Conservation (phyloP, 139 green algal species). For the Limnomonas spitsbergensis region DNA sequence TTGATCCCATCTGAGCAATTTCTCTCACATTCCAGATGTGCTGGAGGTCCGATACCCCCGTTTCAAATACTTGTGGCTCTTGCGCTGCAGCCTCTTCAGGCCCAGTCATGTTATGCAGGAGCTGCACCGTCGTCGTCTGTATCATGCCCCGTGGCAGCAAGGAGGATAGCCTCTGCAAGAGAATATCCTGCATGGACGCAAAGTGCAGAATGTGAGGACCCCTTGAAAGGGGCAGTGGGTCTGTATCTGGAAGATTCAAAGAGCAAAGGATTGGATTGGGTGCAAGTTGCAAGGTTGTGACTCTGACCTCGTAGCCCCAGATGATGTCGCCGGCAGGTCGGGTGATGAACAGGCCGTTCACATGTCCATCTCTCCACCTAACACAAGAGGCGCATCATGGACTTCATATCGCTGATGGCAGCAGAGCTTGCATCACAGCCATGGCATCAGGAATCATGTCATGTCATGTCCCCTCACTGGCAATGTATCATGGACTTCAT, state of each 20-base stretch:
- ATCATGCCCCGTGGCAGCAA: constrained; percentile 26
- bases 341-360: constrained; percentile 31
- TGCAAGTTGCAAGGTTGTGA: too few relatives aligned
- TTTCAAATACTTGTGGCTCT: constrained; percentile 1
- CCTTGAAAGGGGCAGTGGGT: background rate
- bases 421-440: too few relatives aligned
- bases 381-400: too few relatives aligned
- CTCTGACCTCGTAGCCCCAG: constrained; percentile 35
- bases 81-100: constrained; percentile 9
- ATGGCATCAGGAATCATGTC: too few relatives aligned
- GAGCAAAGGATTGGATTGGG: too few relatives aligned
- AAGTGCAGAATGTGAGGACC: background rate
- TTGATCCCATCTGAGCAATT: too few relatives aligned
- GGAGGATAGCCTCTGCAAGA: constrained; percentile 19
- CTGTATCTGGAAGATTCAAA: too few relatives aligned
- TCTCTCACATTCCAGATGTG: constrained; percentile 24
- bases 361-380: constrained; percentile 20
- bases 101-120: constrained; percentile 28
- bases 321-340: constrained; percentile 29
- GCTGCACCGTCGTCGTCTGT: background rate
- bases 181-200: constrained; percentile 26
- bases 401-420: too few relatives aligned
- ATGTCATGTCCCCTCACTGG: too few relatives aligned
- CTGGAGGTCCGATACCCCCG: background rate
- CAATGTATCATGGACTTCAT: too few relatives aligned